Percentiles rank a stretch among this genome's conserved stretches.
phyloP scores from a whole-genome alignment of 345 rosid genomes.

The Aegle marmelos region DNA sequence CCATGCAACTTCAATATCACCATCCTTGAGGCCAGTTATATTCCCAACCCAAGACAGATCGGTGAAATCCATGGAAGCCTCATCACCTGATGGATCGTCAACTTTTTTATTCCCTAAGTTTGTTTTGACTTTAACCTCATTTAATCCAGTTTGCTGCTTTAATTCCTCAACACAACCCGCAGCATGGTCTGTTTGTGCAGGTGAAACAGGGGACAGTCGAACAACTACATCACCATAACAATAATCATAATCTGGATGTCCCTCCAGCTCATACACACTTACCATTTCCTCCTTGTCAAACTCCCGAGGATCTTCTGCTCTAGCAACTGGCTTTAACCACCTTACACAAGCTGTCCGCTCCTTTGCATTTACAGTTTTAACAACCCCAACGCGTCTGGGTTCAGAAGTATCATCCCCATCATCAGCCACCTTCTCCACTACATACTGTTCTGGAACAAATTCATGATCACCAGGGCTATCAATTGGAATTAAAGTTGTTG shows the following conservation, averaged over 20 bases:
- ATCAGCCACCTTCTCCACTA: conserved; percentile 84
- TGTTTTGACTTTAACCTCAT: conserved; percentile 25
- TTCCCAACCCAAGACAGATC: conserved; percentile 98
- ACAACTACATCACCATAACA: conserved; percentile 93
- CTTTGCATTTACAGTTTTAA: conserved; percentile 86
- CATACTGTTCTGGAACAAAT: conserved; percentile 88
- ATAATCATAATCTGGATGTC: conserved; percentile 96
- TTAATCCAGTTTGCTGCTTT: conserved; percentile 30
- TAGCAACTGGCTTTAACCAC: conserved; percentile 77
- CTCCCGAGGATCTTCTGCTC: conserved; percentile 81
- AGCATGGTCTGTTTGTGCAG: conserved; percentile 34
- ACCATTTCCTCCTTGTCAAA: conserved; percentile 87
- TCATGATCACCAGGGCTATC: conserved; percentile 99
- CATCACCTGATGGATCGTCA: conserved; percentile 32
- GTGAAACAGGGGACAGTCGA: conserved; percentile 65
- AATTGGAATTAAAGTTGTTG: conserved; percentile 72
- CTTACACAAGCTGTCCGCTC: conserved; percentile 83
- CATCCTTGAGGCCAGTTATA: conserved; percentile 86
- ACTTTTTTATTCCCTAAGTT: conserved; percentile 33
- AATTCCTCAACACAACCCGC: conserved; percentile 33
- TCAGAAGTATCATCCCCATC: conserved; percentile 60
- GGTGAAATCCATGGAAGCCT: conserved; percentile 33
- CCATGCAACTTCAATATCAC: conserved; percentile 98
- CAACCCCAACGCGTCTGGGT: conserved; percentile 76
- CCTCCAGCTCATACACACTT: conserved; percentile 92